phyloP scores from a whole-genome alignment of 163 green algal genomes.

The Scenedesmus sp. region DNA sequence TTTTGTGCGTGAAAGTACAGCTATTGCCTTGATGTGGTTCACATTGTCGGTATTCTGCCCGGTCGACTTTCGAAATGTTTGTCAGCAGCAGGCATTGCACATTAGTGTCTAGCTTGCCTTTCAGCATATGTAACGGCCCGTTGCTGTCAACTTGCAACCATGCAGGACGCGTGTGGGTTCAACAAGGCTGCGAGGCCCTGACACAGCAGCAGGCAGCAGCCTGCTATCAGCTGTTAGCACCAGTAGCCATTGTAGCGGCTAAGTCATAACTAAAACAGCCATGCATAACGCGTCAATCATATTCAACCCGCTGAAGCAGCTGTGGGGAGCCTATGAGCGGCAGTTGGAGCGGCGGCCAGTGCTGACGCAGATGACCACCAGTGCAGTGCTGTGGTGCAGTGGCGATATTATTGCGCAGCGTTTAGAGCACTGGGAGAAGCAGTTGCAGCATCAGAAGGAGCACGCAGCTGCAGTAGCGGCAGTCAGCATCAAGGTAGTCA shows the following conservation, averaged over 20 bases:
- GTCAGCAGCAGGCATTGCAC: background rate
- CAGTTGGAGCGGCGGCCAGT: constrained; percentile 63
- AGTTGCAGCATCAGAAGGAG: constrained; percentile 9
- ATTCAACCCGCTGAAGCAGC: constrained; percentile 32
- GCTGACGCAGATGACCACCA: constrained; percentile 67
- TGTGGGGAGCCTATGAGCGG: constrained; percentile 65
- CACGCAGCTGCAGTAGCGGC: background rate
- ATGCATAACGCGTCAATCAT: constrained; percentile 10
- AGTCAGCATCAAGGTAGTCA: background rate
- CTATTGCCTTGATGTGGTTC: background rate
- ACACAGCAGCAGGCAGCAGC: background rate
- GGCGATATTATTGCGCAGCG: constrained; percentile 73
- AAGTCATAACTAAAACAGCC: background rate
- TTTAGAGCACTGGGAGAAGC: constrained; percentile 57
- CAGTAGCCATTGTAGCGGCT: background rate
- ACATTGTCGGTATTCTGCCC: background rate
- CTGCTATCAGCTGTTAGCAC: background rate
- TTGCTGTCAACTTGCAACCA: background rate
- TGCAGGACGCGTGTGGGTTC: background rate
- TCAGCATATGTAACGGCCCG: background rate
- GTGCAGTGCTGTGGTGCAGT: constrained; percentile 66
- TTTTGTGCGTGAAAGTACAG: background rate
- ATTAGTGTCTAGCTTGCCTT: background rate
- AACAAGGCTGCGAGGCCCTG: background rate
- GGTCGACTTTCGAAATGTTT: background rate